Base-by-base conservation (phyloP, 2,329 filamentous ascomycete species). In the Trichoderma sp. region DNA sequence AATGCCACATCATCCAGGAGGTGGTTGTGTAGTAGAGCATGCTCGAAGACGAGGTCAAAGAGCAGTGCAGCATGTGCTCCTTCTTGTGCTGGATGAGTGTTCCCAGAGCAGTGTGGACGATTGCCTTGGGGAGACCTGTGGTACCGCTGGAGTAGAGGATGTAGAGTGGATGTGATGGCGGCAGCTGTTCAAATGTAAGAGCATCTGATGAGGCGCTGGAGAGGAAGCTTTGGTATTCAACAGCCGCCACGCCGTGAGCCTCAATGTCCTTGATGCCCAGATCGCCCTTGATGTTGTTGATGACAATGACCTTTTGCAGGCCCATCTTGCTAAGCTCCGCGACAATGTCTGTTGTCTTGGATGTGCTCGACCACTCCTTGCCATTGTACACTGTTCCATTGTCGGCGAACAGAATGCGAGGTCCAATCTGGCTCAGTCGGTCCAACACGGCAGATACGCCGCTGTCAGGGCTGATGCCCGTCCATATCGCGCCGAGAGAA, bases 1-100 rank as follows among this genome's bases (percentile, higher is more conserved):
- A 98, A 83, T 98, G 96, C 95, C 95, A 98, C 96, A 98, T 98
- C 95, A 99, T 98, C 97, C 95, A 98, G 0, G 95, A 97, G 12
- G 93, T 95, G 4, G 95, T 98, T 1, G 95, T 98, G 85, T 95
- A 98, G 86, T 98, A 98, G 83, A 98, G 94, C 81, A 98, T 88
- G 24, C 93, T 90, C 59, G 95, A 94, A 2, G 88, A 86, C 0
- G 92, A 89, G 9, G 89, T 88, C 77, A 99, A 91, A 27, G 95
- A 95, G 82, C 93, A 94, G 82, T 98, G 96, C 3, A 98, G 88
- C 64, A 93, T 89, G 82, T 97, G 95, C 83, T 98, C 97, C 83
- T 99, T 99, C 85, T 98, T 98, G 86, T 98, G 97, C 83, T 98
- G 96, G 68, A 98, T 89, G 7, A 99, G 87, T 0, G 96, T 98